Conservation (phyloP, 1,139 yeast species). For the Pneumocystis sp. region DNA sequence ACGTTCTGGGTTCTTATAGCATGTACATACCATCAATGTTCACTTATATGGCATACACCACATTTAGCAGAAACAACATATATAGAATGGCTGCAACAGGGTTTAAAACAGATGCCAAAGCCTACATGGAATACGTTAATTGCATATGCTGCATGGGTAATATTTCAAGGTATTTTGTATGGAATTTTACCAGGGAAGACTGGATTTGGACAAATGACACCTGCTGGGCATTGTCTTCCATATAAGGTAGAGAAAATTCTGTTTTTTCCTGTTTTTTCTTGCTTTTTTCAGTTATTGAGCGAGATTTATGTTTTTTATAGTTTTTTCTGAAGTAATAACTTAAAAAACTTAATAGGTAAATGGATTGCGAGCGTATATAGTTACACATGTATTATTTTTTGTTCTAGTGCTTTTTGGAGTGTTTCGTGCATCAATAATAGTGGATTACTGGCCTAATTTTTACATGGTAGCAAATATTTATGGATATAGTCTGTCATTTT, state of each 20-base stretch:
- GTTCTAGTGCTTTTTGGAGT: constrained; percentile 5
- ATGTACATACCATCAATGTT: background rate
- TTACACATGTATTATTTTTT: constrained; percentile 9
- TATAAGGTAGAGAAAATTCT: background rate
- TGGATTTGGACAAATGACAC: constrained; percentile 11
- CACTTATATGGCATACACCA: background rate
- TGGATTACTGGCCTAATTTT: constrained; percentile 9
- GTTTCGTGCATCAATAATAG: constrained; percentile 6
- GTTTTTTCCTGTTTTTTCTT: too few relatives aligned
- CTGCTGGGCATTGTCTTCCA: constrained; percentile 10
- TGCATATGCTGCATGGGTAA: constrained; percentile 8
- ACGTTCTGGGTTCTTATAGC: background rate
- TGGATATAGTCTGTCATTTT: constrained; percentile 8
- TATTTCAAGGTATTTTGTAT: constrained; percentile 8
- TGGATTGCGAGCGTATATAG: constrained; percentile 8
- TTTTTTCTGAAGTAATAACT: background rate
- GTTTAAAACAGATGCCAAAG: constrained; percentile 6
- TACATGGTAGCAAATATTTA: constrained; percentile 9
- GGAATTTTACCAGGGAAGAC: constrained; percentile 7
- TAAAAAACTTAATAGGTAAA: constrained; percentile 1
- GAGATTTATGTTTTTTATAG: background rate
- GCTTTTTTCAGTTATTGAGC: too few relatives aligned
- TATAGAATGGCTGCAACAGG: background rate
- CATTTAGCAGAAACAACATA: background rate
- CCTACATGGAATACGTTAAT: constrained; percentile 6